Evolutionary conservation across 2,329 filamentous ascomycete genomes (phyloP).

Genomic region (Aspergillus oerlinghausenensis): DNA sequence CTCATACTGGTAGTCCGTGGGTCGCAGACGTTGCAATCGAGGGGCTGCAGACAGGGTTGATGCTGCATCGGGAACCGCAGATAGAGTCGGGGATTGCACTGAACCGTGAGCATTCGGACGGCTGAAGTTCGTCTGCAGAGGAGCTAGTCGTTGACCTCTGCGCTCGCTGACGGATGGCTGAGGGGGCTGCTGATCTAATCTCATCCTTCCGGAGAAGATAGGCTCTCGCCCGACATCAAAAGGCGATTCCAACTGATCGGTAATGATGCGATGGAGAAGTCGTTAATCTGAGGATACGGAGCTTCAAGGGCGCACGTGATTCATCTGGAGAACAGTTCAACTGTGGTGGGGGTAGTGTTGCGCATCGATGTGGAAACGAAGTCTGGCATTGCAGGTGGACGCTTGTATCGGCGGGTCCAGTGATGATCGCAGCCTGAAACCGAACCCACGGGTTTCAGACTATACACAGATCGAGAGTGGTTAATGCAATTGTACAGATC

Average conservation of each 20-base stretch:
- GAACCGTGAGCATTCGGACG: conserved; percentile 19
- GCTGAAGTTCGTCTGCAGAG: conserved; percentile 37
- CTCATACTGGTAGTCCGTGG: conserved; percentile 27
- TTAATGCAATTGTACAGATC: not conserved
- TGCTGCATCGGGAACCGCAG: not conserved
- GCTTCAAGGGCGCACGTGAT: not conserved
- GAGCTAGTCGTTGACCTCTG: conserved; percentile 32
- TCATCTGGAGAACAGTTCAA: not conserved
- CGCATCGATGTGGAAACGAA: not conserved
- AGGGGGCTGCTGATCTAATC: conserved; percentile 12
- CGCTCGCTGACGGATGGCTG: conserved; percentile 32
- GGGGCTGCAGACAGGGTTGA: not conserved
- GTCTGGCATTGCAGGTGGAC: not conserved
- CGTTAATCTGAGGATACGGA: not conserved
- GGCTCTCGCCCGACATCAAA: not conserved
- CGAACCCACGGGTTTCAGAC: not conserved
- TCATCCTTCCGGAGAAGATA: conserved; percentile 9
- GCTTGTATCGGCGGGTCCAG: not conserved
- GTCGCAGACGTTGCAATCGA: conserved; percentile 30
- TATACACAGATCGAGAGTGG: not conserved
- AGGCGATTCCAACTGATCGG: not conserved
- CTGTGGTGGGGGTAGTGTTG: not conserved
- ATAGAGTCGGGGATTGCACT: not conserved
- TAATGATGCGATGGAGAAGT: not conserved
- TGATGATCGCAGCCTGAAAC: not conserved